phyloP scores from a whole-genome alignment of 1,284 basidiomycete species.

The Ceratobasidium sp. region DNA sequence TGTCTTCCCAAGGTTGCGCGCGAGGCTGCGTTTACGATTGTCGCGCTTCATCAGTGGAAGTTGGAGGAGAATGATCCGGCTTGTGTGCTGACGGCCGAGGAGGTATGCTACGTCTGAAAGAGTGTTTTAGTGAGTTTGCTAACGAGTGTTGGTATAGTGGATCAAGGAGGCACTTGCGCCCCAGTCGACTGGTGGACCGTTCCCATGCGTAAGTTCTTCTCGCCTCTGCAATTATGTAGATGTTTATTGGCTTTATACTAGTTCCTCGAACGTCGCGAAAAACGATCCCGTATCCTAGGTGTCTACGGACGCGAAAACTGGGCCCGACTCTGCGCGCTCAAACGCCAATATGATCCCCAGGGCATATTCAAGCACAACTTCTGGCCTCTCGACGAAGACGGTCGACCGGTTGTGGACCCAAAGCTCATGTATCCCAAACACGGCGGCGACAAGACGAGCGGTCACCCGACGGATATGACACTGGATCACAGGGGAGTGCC shows the following conservation, averaged over 20 bases:
- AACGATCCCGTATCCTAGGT: conserved; percentile 58
- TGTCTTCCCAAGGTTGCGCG: conserved; percentile 84
- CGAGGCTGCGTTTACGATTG: conserved; percentile 85
- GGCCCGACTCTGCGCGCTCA: conserved; percentile 75
- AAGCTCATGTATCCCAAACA: background rate
- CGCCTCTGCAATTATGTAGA: conserved; percentile 43
- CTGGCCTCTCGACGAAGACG: conserved; percentile 77
- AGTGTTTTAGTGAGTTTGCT: too few species aligned
- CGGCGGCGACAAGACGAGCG: conserved; percentile 35
- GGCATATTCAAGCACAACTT: conserved; percentile 78
- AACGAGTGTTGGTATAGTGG: conserved; percentile 67
- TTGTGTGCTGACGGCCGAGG: conserved; percentile 84
- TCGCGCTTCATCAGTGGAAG: conserved; percentile 93
- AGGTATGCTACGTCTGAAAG: conserved; percentile 62
- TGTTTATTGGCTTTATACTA: conserved; percentile 57
- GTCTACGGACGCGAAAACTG: conserved; percentile 67
- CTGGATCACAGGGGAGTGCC: conserved; percentile 30
- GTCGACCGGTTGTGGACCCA: conserved; percentile 55
- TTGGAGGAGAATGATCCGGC: conserved; percentile 82
- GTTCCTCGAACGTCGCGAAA: conserved; percentile 80
- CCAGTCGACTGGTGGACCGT: conserved; percentile 80
- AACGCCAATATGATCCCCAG: conserved; percentile 79
- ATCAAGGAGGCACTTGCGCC: conserved; percentile 77
- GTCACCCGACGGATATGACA: conserved; percentile 29
- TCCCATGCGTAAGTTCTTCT: conserved; percentile 77